A percentile compares a stretch with the other conserved stretches of the same genome.
Evolutionary conservation across 257 asterid species (phyloP).

Genomic region (Eucommia ulmoides): DNA sequence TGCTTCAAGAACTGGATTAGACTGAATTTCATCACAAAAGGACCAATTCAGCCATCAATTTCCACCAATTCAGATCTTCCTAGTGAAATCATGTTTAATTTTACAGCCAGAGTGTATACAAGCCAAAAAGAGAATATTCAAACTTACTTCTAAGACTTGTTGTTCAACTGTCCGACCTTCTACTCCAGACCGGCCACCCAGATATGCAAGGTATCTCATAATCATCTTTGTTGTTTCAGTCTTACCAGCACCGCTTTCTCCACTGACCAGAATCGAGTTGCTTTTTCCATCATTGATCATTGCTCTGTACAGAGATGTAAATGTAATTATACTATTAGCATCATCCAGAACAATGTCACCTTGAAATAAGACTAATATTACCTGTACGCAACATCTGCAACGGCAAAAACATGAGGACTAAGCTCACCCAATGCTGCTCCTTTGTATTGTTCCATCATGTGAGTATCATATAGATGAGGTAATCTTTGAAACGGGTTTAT

Average conservation of each 20-base stretch:
- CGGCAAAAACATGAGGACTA: conserved; percentile 18
- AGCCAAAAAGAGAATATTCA: neutral
- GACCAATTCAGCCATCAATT: neutral
- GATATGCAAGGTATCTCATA: conserved; percentile 18
- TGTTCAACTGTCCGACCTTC: conserved; percentile 19
- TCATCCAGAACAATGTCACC: neutral
- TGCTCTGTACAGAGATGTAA: conserved; percentile 4
- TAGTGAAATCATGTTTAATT: neutral
- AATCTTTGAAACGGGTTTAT: conserved; percentile 18
- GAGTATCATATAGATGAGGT: conserved; percentile 13
- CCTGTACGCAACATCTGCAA: conserved; percentile 19
- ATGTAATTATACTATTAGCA: no score
- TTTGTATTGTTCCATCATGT: conserved; percentile 19
- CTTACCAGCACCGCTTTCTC: conserved; percentile 24
- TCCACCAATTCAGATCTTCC: neutral
- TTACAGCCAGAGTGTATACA: neutral
- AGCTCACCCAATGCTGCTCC: conserved; percentile 12
- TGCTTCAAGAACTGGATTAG: conserved; percentile 25
- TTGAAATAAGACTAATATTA: neutral
- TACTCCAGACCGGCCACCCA: conserved; percentile 17
- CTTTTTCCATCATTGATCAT: conserved; percentile 19
- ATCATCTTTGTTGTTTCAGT: conserved; percentile 21
- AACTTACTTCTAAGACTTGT: conserved; percentile 18
- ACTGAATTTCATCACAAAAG: conserved; percentile 6
- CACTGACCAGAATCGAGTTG: conserved; percentile 17